Base-by-base conservation (phyloP, 169 alveolate genomes). In the Plasmodium berghei region DNA sequence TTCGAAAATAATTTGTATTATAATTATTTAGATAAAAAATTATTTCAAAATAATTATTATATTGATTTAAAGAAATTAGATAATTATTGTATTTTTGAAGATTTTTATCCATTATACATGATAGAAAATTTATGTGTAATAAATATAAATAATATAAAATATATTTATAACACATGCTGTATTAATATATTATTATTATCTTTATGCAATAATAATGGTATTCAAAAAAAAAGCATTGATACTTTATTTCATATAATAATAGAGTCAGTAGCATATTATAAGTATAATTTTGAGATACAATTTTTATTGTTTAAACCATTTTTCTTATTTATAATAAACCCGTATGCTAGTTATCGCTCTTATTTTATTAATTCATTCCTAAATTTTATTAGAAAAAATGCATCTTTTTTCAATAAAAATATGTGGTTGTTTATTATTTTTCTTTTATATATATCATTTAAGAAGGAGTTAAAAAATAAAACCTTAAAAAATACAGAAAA, bases 61-160 rank as follows among this genome's bases (percentile, higher is more conserved):
- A 83, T 83, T 72, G 90, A 42, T 14, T 14, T 83, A 45, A 83
- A 83, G 72, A 66, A 55, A 55, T 83, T 83, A 67, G 90, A 83
- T 67, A 67, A 67, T 28, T 83, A 40, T 67, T 83, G 72, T 62
- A 83, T 83, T 28, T 83, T 83, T 72, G 90, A 83, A 83, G 90
- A 83, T 67, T 83, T 83, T 71, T 83, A 83, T 48, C 90, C 90
- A n/a, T 56, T 83, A 67, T 9, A 83, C 69, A 83, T 83, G 83
- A 54, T 83, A 66, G 90, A 83, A 67, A 83, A 24, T 72, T 59
- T 83, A n/a, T 83, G 90, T 22, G 75, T 83, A 12, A 83, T 83
- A 40, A 83, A 83, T 52, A 69, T 83, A n/a, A 71, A 54, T 9
- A 83, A 45, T 49, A 83, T 83, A 34, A 66, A 6, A 66, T n/a